These are phyloP conservation scores for Monilinia polystroma DNA, from an alignment of 2,329 filamentous ascomycete species.

Conservation along the genomic window DNA sequence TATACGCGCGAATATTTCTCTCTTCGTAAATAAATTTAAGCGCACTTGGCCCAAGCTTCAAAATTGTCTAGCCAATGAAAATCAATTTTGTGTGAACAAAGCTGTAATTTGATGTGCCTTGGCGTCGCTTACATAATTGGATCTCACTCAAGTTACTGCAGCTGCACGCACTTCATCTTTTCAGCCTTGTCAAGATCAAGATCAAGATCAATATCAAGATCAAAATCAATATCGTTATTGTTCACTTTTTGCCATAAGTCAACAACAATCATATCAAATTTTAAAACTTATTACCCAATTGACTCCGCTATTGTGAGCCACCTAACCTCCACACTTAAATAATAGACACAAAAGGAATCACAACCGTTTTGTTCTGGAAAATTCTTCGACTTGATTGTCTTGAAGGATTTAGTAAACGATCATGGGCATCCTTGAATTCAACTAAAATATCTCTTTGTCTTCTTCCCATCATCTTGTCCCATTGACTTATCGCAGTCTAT, in stretches of 20 bases:
- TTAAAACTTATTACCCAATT: not conserved
- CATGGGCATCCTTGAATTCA: slow-evolving; percentile 23
- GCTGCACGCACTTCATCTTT: not conserved
- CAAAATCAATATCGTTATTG: not conserved
- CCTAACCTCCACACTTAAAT: not conserved
- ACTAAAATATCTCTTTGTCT: slow-evolving; percentile 24
- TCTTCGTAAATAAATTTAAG: not conserved
- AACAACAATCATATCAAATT: not conserved
- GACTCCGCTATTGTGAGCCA: not conserved
- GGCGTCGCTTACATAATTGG: slow-evolving; percentile 1
- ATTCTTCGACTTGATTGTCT: slow-evolving; percentile 15
- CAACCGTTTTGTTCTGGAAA: not conserved
- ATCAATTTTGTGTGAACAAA: not conserved
- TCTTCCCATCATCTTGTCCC: not conserved
- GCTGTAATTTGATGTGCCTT: not conserved
- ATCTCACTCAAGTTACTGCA: not conserved
- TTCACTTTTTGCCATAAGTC: not conserved
- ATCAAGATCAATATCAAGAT: not conserved
- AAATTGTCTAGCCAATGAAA: not conserved
- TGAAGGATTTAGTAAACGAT: slow-evolving; percentile 7
- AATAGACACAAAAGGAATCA: not conserved
- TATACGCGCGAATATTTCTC: slow-evolving; percentile 12
- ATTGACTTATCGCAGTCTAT: not conserved
- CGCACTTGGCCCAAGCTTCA: not conserved
- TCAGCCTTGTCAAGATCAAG: not conserved